Evolutionary conservation across 768 basidiomycete species (phyloP).

Genomic region (Pholiota molesta): DNA sequence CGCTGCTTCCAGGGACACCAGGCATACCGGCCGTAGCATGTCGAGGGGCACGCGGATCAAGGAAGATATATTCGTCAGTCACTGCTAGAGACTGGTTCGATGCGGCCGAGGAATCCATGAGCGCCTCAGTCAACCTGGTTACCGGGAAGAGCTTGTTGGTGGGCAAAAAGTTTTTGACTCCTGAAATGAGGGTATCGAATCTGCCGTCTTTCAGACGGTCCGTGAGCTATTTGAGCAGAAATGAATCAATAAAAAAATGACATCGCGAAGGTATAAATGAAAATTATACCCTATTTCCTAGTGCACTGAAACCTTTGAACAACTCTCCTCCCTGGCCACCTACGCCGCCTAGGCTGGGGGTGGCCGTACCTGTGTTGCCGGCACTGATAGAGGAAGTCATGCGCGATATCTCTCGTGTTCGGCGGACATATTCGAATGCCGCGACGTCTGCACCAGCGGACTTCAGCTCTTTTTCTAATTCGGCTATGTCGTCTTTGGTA

Average conservation of each 20-base stretch:
- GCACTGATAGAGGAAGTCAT: slow-evolving; percentile 76
- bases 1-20: slow-evolving; percentile 54
- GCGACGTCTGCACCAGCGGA: slow-evolving; percentile 77
- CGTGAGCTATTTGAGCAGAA: slow-evolving; percentile 62
- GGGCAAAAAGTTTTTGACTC: slow-evolving; percentile 97
- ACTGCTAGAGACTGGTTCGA: slow-evolving; percentile 94
- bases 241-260: background rate
- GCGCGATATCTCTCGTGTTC: slow-evolving; percentile 86
- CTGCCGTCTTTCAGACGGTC: slow-evolving; percentile 93
- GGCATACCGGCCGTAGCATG: slow-evolving; percentile 52
- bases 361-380: slow-evolving; percentile 61
- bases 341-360: slow-evolving; percentile 64
- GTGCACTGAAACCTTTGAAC: slow-evolving; percentile 90
- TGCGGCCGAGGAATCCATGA: slow-evolving; percentile 96
- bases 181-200: slow-evolving; percentile 95
- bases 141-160: slow-evolving; percentile 92
- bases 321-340: slow-evolving; percentile 80
- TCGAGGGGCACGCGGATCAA: slow-evolving; percentile 87
- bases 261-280: background rate
- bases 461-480: slow-evolving; percentile 87
- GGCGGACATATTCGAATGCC: slow-evolving; percentile 92
- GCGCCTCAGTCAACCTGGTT: slow-evolving; percentile 90
- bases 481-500: slow-evolving; percentile 85
- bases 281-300: slow-evolving; percentile 79
- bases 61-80: slow-evolving; percentile 93